phyloP scores from a whole-genome alignment of 1,284 basidiomycete species.

The Neolentinus lepideus region DNA sequence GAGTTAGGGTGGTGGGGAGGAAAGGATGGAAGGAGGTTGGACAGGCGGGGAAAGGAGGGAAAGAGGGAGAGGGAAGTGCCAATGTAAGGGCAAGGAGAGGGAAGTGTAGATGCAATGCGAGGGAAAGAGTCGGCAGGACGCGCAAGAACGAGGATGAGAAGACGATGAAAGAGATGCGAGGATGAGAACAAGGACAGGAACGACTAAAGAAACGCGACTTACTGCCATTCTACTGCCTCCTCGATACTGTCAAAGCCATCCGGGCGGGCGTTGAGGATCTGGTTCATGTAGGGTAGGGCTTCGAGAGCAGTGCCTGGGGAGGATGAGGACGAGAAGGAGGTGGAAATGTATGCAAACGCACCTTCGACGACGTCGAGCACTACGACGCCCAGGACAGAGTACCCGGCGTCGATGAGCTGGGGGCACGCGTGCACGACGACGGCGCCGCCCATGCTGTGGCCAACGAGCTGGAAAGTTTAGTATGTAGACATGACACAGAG shows the following conservation, averaged over 20 bases:
- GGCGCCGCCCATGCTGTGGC: conserved; percentile 90
- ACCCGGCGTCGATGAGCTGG: conserved; percentile 57
- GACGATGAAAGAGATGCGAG: no score
- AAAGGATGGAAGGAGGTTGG: not conserved
- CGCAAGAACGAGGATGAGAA: not conserved
- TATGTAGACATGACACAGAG: not conserved
- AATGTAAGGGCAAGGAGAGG: not conserved
- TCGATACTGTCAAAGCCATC: conserved; percentile 78
- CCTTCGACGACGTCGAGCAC: conserved; percentile 98
- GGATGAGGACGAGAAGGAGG: conserved; percentile 2
- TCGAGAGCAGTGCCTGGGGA: conserved; percentile 97
- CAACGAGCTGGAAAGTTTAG: conserved; percentile 52
- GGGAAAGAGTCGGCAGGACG: not conserved
- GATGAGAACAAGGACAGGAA: no score
- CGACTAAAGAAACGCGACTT: no score
- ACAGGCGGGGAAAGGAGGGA: not conserved
- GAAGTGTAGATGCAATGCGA: no score
- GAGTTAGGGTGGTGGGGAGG: not conserved
- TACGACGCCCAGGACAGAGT: conserved; percentile 73
- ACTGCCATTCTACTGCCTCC: conserved; percentile 96
- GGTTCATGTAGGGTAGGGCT: conserved; percentile 86
- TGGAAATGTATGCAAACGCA: conserved; percentile 19
- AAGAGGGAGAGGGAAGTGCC: not conserved
- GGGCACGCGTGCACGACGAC: conserved; percentile 74
- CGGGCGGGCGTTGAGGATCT: conserved; percentile 81